phyloP scores from a whole-genome alignment of 352 stramenopile species.

The Globisporangium spiculum region DNA sequence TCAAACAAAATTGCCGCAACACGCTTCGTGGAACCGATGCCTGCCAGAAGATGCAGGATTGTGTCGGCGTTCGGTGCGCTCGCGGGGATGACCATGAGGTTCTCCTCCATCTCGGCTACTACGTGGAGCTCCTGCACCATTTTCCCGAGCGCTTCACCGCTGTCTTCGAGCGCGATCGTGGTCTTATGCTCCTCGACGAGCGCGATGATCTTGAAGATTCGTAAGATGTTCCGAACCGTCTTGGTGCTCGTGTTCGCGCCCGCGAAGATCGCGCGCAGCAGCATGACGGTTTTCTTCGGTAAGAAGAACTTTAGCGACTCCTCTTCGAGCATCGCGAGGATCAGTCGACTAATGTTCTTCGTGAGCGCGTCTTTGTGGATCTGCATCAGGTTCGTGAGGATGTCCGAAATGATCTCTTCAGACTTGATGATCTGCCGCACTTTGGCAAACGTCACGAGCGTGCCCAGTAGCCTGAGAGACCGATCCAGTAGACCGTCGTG shows the following conservation, averaged over 20 bases:
- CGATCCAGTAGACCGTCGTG: slow-evolving; percentile 60
- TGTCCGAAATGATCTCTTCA: slow-evolving; percentile 70
- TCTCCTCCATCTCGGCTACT: slow-evolving; percentile 19
- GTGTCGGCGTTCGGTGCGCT: slow-evolving; percentile 38
- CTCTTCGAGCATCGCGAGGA: slow-evolving; percentile 59
- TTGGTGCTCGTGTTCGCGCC: slow-evolving; percentile 40
- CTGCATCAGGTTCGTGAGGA: slow-evolving; percentile 61
- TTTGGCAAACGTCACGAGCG: slow-evolving; percentile 48
- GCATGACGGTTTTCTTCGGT: slow-evolving; percentile 70
- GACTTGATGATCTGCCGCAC: slow-evolving; percentile 59
- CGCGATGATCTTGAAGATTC: slow-evolving; percentile 52
- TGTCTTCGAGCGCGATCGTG: slow-evolving; percentile 69
- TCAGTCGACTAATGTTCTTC: slow-evolving; percentile 64
- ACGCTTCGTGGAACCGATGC: slow-evolving; percentile 33
- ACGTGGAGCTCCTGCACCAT: slow-evolving; percentile 52
- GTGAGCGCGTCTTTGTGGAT: slow-evolving; percentile 44
- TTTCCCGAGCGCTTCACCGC: slow-evolving; percentile 40
- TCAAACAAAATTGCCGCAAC: slow-evolving; percentile 56
- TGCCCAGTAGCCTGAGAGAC: slow-evolving; percentile 57
- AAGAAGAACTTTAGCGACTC: slow-evolving; percentile 82
- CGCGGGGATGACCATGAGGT: slow-evolving; percentile 21
- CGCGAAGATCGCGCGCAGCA: slow-evolving; percentile 58
- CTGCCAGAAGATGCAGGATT: slow-evolving; percentile 39
- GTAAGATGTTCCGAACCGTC: slow-evolving; percentile 59
- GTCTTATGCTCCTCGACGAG: slow-evolving; percentile 76